A percentile compares a stretch with the other conserved stretches of the same genome.
Evolutionary conservation across 192 early-diverging fungal species (phyloP).

Genomic region (Umbelopsis sp.): DNA sequence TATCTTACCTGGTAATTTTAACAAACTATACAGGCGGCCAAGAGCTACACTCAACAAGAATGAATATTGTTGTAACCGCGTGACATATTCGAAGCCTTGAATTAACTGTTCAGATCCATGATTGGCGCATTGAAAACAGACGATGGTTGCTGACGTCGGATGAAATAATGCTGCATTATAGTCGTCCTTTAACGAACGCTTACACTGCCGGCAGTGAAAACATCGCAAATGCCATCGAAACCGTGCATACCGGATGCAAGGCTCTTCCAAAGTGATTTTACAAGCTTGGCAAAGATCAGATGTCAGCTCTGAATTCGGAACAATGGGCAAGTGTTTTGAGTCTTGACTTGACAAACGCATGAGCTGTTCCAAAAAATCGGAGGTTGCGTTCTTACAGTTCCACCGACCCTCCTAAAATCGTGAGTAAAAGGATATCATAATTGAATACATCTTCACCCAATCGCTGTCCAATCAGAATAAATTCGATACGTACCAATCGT

Average conservation of each 20-base stretch:
- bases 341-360: background rate
- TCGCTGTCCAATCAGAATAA: background rate
- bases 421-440: too few relatives aligned
- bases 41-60: constrained; percentile 86
- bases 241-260: constrained; percentile 73
- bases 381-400: background rate
- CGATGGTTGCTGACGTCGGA: background rate
- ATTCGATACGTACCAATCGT: constrained; percentile 58
- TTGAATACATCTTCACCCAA: too few relatives aligned
- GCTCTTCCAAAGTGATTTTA: constrained; percentile 80
- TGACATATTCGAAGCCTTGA: constrained; percentile 67
- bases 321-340: constrained; percentile 21
- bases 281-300: constrained; percentile 85
- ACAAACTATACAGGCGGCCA: constrained; percentile 76
- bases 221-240: constrained; percentile 85
- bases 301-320: constrained; percentile 61
- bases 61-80: constrained; percentile 90
- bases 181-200: constrained; percentile 38
- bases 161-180: constrained; percentile 21
- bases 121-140: constrained; percentile 24
- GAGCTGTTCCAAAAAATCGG: constrained; percentile 14
- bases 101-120: constrained; percentile 14
- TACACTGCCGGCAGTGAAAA: constrained; percentile 77
- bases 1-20: constrained; percentile 45
- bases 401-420: background rate